Base-by-base conservation (phyloP, 2,329 filamentous ascomycete species). In the Aspergillus neoniger region DNA sequence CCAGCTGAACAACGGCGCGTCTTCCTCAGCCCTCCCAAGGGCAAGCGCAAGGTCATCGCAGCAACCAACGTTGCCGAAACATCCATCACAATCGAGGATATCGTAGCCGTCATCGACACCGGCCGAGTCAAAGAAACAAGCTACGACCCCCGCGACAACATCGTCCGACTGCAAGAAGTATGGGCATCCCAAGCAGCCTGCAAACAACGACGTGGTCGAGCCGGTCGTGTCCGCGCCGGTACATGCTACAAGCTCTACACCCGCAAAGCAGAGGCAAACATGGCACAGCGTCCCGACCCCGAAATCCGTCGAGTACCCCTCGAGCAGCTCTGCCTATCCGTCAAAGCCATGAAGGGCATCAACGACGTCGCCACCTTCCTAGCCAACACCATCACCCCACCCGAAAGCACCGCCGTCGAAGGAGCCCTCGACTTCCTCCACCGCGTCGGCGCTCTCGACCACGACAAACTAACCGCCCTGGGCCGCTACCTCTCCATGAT, bases 61-160 rank as follows among this genome's bases (percentile, higher is more conserved):
- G 91, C 95, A 1, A 99, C 95, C 48, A 99, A 99, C 70, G 94
- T 99, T 2, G 95, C 95, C 2, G 95, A 99, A 75, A 99, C 95
- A 0, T 98, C 95, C 2, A 98, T 99, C 74, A 99, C 95, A 0
- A 99, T 99, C 62, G 93, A 97, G 72, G 95, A 99, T 72, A 91
- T 99, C 56, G 91, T 98, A 2, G 94, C 91, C 2, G 95, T 99
- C 49, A 94, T 99, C 64, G 95, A 99, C 74, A 95, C 90, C 10
- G 95, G 95, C 28, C 88, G 92, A 56, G 95, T 99, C 61, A 99
- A 99, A 73, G 94, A 99, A 76, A 99, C 93, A 0, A 94, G 91
- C 72, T 98, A 93, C 69, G 95, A 98, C 73, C 87, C 92, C 0
- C 85, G 89, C 64, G 96, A 90, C 73, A 96, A 96, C 72, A 96